Percentiles rank a stretch among this genome's conserved stretches.
Conservation (phyloP, 495 filamentous ascomycete genomes). For the Xylaria scruposa region DNA sequence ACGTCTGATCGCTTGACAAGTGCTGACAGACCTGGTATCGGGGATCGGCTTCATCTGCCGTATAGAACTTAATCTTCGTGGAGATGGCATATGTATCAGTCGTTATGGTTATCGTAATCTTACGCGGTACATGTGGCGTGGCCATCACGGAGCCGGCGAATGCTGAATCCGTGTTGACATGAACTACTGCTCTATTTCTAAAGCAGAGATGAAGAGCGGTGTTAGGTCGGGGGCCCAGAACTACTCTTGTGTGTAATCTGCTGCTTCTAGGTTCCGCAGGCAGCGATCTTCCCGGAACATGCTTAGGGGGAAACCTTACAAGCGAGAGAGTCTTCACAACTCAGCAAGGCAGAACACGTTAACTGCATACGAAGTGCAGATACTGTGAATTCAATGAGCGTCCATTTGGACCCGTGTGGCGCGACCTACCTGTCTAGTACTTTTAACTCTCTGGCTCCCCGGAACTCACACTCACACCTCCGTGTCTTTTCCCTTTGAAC, state of each 20-base stretch:
- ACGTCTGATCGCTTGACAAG: neutral
- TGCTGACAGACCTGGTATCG: neutral
- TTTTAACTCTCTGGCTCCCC: neutral
- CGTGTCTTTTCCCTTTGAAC: conserved; percentile 1
- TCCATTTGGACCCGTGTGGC: neutral
- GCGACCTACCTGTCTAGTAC: neutral
- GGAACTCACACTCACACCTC: neutral
- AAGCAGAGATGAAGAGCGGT: neutral
- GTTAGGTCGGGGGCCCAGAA: neutral
- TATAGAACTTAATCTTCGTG: neutral
- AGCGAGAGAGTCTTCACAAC: neutral
- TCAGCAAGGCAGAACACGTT: conserved; percentile 11
- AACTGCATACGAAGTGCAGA: conserved; percentile 8
- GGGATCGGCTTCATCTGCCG: neutral
- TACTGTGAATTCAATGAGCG: neutral
- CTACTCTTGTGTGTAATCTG: neutral
- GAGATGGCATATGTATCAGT: neutral
- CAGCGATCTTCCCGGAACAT: conserved; percentile 10
- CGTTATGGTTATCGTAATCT: neutral
- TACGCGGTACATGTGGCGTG: neutral
- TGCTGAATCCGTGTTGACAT: neutral
- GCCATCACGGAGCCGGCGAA: conserved; percentile 8
- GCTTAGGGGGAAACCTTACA: conserved; percentile 16
- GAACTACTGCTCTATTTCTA: neutral
- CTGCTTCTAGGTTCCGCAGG: conserved; percentile 20